A percentile compares a stretch with the other conserved stretches of the same genome.
Evolutionary conservation across 2,329 filamentous ascomycete species (phyloP).

Genomic region (Penicillium sp.): DNA sequence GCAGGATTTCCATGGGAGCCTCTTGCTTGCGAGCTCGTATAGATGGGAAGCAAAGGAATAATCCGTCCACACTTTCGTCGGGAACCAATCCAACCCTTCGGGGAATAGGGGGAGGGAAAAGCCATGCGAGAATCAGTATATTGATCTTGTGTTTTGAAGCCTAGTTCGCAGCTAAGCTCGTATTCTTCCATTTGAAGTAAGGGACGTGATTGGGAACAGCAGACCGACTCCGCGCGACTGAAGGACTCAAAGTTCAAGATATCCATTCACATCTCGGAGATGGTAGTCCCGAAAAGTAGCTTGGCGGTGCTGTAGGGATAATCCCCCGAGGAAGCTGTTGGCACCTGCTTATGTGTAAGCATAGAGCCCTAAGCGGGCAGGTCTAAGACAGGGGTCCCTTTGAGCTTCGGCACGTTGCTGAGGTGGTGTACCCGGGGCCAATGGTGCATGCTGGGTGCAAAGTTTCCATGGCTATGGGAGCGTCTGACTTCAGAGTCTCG

Average conservation of each 20-base stretch:
- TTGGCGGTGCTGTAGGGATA: background rate
- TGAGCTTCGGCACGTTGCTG: slow-evolving; percentile 11
- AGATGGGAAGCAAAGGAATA: background rate
- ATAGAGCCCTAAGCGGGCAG: background rate
- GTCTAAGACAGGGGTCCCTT: background rate
- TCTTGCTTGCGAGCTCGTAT: background rate
- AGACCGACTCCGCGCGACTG: background rate
- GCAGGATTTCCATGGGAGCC: background rate
- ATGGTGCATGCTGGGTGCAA: slow-evolving; percentile 5
- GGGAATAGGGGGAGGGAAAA: background rate
- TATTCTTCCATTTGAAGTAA: slow-evolving; percentile 1
- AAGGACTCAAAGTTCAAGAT: slow-evolving; percentile 4
- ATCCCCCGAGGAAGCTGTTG: slow-evolving; percentile 6
- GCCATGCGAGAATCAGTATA: slow-evolving; percentile 9
- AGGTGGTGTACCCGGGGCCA: slow-evolving; percentile 2
- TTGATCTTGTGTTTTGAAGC: slow-evolving; percentile 8
- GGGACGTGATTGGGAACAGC: slow-evolving; percentile 1
- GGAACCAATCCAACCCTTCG: background rate
- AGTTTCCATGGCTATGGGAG: slow-evolving; percentile 6
- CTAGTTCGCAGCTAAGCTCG: slow-evolving; percentile 1
- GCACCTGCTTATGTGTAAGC: background rate
- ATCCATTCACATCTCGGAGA: slow-evolving; percentile 12
- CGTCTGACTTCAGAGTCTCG: slow-evolving; percentile 7
- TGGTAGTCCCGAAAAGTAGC: slow-evolving; percentile 10
- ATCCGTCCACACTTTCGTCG: background rate